These are phyloP conservation scores for Penicillium sp. DNA, from an alignment of 2,329 filamentous ascomycete genomes.

Conservation along the genomic window DNA sequence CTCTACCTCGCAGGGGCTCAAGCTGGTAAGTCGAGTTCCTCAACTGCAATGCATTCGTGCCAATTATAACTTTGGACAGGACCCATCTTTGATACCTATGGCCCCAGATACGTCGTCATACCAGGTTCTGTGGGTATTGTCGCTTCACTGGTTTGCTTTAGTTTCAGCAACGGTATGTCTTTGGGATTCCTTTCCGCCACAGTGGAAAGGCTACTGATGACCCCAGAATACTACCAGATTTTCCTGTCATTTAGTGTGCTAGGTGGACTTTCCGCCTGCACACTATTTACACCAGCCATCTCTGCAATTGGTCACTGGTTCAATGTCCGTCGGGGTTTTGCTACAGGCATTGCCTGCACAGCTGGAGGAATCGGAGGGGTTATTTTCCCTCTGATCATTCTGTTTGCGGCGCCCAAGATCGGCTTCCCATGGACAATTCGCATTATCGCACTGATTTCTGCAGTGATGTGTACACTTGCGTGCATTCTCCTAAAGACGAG, in stretches of 20 bases:
- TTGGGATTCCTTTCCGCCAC: background rate
- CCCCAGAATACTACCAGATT: conserved; percentile 36
- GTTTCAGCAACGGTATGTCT: conserved; percentile 20
- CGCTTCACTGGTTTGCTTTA: conserved; percentile 13
- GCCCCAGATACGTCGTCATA: conserved; percentile 1
- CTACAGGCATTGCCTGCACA: conserved; percentile 34
- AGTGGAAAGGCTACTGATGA: background rate
- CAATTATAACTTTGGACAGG: background rate
- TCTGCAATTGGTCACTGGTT: conserved; percentile 35
- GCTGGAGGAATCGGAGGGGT: conserved; percentile 34
- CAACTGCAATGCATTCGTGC: no score
- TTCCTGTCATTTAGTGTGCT: conserved; percentile 35
- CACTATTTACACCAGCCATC: conserved; percentile 31
- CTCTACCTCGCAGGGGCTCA: conserved; percentile 20
- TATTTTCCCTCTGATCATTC: conserved; percentile 33
- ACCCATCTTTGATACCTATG: conserved; percentile 2
- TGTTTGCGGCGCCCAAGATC: conserved; percentile 25
- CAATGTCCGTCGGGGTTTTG: conserved; percentile 26
- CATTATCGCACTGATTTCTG: conserved; percentile 26
- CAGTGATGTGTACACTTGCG: conserved; percentile 17
- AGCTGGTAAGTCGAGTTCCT: conserved; percentile 3
- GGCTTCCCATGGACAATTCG: conserved; percentile 32
- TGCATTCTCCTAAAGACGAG: conserved; percentile 21
- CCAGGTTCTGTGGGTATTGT: conserved; percentile 11
- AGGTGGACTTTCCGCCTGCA: conserved; percentile 29